Evolutionary conservation across 176 grass and related monocot species (phyloP), one percentile per base, ranked within the genome.

Genomic region (Coix lacrymajobi): DNA sequence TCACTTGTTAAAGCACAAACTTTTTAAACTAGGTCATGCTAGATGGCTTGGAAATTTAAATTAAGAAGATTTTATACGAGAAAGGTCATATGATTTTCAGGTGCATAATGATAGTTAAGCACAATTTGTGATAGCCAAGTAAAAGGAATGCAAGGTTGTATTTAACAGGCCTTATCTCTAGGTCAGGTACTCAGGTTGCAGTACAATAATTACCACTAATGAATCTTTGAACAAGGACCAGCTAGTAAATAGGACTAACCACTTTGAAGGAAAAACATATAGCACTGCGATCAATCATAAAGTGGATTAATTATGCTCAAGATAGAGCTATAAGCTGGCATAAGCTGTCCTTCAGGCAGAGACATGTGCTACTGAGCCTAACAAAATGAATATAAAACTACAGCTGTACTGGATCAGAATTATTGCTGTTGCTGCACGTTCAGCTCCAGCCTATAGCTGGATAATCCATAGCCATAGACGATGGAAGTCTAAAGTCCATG

Each of bases 351-450:
- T 83, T 46, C 58, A 58, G 86, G 67, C 66, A 71, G 19, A 64
- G 41, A 34, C 86, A 83, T 84, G 81, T 73, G 81, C 66, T 46
- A 57, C 14, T 81, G 49, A 30, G 58, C 58, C 81, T 84, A 66
- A 61, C 33, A 73, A 79, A 65, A 57, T 73, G 66, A 83, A 83
- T 33, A 83, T 33, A 83, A 83, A 81, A 70, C n/a, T 34, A 69
- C 39, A 82, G 19, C 44, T 25, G 86, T 84, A 84, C 80, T 46
- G 44, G 66, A 84, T 88, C 86, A 83, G 67, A 88, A 82, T 88
- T 66, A 84, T 84, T 79, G 67, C 16, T 69, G 71, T 36, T 78
- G 54, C 86, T 66, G 56, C 67, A 72, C 43, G 83, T 72, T 56
- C 56, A 88, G 66, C 66, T 72, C 66, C 56, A 88, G 66, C 66